These are phyloP conservation scores for Solanum chmielewskii DNA, from an alignment of 257 asterid genomes.

Conservation along the genomic window DNA sequence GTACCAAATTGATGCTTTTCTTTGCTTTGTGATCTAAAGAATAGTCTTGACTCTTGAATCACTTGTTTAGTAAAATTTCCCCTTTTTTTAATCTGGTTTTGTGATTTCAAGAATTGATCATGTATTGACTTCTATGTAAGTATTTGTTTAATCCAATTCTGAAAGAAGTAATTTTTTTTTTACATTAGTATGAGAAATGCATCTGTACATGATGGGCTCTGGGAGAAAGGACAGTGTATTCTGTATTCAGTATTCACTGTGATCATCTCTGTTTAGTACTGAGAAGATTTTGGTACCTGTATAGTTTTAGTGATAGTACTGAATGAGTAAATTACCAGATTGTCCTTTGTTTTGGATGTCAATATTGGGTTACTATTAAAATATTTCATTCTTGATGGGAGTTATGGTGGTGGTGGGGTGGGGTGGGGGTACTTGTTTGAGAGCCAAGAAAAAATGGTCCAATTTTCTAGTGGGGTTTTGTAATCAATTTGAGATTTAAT, in stretches of 20 bases:
- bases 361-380: not conserved
- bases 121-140: not conserved
- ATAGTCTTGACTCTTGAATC: not conserved
- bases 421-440: not conserved
- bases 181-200: not conserved
- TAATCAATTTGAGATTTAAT: slow-evolving; percentile 5
- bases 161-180: not conserved
- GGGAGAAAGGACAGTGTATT: not conserved
- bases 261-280: not conserved
- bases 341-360: not conserved
- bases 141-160: not conserved
- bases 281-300: not conserved
- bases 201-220: slow-evolving; percentile 11
- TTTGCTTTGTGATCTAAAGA: slow-evolving; percentile 6
- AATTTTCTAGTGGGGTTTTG: slow-evolving; percentile 8
- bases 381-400: not conserved
- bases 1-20: slow-evolving; percentile 17
- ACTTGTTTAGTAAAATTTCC: not conserved
- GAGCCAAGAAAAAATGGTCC: slow-evolving; percentile 19
- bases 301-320: not conserved
- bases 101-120: not conserved
- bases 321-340: not conserved
- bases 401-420: not conserved
- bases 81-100: not conserved
- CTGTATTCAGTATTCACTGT: not conserved